Conservation (phyloP, 169 alveolate genomes). For the Amoebophrya sp. region DNA sequence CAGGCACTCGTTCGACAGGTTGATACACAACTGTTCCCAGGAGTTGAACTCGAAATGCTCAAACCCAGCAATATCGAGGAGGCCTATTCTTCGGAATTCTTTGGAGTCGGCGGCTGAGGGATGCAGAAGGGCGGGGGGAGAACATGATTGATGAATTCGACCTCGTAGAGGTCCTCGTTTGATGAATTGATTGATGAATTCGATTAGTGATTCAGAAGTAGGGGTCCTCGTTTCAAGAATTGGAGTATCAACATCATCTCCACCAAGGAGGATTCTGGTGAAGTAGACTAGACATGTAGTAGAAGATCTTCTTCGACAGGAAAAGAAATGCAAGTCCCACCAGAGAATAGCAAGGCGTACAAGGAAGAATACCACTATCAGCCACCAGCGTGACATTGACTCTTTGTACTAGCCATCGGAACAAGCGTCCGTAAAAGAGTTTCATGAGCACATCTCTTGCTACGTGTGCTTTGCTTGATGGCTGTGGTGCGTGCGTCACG, state of each 20-base stretch:
- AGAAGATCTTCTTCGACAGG: too few species aligned
- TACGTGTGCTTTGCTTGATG: background rate
- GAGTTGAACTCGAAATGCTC: slow-evolving; percentile 88
- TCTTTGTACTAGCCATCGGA: background rate
- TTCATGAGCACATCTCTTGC: background rate
- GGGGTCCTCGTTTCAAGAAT: too few species aligned
- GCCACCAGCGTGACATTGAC: slow-evolving; percentile 4
- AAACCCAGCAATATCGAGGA: slow-evolving; percentile 91
- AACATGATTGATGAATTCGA: too few species aligned
- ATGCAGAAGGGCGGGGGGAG: too few species aligned
- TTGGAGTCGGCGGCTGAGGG: background rate
- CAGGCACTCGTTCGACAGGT: slow-evolving; percentile 69
- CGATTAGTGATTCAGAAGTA: too few species aligned
- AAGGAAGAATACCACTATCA: background rate
- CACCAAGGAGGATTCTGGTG: too few species aligned
- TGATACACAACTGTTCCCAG: slow-evolving; percentile 90
- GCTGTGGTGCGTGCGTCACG: background rate
- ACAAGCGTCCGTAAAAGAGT: background rate
- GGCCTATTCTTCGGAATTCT: slow-evolving; percentile 61
- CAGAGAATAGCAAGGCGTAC: too few species aligned
- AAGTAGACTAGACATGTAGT: too few species aligned
- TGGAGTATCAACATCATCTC: too few species aligned
- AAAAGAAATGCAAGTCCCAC: too few species aligned
- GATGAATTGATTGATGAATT: too few species aligned
- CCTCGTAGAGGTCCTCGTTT: too few species aligned